Evolutionary conservation across 2,329 filamentous ascomycete genomes (phyloP).

Genomic region (Venturia oleaginea): DNA sequence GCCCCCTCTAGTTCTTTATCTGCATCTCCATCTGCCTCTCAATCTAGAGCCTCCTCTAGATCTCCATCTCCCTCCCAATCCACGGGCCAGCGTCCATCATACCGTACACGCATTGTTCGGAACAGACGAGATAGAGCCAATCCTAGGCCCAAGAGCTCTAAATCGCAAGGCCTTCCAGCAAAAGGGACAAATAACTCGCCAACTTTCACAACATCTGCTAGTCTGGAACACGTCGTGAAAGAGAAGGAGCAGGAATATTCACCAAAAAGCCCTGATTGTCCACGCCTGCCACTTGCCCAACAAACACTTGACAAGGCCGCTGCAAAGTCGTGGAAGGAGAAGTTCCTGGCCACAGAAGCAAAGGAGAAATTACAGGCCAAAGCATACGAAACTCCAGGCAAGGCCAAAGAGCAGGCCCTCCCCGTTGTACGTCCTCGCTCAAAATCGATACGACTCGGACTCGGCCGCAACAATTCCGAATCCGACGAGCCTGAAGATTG

Average conservation of each 20-base stretch:
- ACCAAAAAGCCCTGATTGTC: background rate
- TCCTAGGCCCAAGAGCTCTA: background rate
- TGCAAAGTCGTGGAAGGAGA: slow-evolving; percentile 2
- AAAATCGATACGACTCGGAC: background rate
- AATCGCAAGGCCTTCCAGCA: background rate
- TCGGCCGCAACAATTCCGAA: background rate
- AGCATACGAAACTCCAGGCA: background rate
- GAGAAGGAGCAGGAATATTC: background rate
- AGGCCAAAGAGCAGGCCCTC: background rate
- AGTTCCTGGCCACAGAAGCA: background rate
- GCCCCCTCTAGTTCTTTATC: background rate
- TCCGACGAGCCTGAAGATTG: background rate
- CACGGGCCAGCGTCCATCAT: background rate
- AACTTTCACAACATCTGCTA: background rate
- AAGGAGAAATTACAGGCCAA: background rate
- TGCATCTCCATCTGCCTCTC: background rate
- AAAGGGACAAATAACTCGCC: background rate
- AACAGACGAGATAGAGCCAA: background rate
- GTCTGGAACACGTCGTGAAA: background rate
- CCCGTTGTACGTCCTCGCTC: background rate
- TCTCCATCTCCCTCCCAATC: background rate
- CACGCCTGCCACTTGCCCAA: background rate
- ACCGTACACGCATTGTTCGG: background rate
- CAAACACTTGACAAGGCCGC: background rate
- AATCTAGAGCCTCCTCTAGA: background rate